Percentiles rank a stretch among this genome's conserved stretches.
phyloP scores from a whole-genome alignment of 2,329 filamentous ascomycete species.

The Neonectria punicea region DNA sequence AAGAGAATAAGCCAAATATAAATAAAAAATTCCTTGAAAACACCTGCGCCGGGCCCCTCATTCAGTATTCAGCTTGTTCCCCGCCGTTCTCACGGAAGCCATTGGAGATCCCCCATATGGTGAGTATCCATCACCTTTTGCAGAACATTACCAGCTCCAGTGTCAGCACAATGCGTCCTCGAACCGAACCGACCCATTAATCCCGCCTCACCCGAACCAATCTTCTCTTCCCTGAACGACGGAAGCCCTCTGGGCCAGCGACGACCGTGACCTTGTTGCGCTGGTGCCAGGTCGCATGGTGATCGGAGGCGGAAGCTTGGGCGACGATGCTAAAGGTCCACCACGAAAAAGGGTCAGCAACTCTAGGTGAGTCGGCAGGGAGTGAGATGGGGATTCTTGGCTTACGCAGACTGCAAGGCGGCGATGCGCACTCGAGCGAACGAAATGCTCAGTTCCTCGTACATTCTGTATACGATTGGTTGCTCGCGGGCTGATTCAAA shows the following conservation, averaged over 20 bases:
- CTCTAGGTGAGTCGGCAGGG: neutral
- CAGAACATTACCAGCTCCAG: neutral
- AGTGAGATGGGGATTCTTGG: conserved; percentile 20
- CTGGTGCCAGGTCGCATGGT: conserved; percentile 35
- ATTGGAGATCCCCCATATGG: neutral
- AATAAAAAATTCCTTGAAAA: neutral
- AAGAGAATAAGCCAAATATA: neutral
- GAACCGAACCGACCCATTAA: neutral
- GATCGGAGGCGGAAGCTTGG: conserved; percentile 6
- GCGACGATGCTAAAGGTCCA: conserved; percentile 22
- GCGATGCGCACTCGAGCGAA: conserved; percentile 60
- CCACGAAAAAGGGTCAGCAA: neutral
- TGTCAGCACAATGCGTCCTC: neutral
- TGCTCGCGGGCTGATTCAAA: neutral
- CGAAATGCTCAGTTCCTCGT: conserved; percentile 54
- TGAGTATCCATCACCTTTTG: neutral
- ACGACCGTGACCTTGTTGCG: conserved; percentile 40
- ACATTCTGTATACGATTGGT: conserved; percentile 40
- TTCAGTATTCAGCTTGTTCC: neutral
- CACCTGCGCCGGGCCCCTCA: neutral
- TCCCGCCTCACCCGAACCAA: conserved; percentile 38
- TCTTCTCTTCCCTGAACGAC: conserved; percentile 37
- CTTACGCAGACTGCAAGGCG: conserved; percentile 59
- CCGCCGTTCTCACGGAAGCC: no score
- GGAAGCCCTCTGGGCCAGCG: conserved; percentile 26